Evolutionary conservation across 2,329 filamentous ascomycete species (phyloP).

Genomic region (Chaetomium olivaceum): DNA sequence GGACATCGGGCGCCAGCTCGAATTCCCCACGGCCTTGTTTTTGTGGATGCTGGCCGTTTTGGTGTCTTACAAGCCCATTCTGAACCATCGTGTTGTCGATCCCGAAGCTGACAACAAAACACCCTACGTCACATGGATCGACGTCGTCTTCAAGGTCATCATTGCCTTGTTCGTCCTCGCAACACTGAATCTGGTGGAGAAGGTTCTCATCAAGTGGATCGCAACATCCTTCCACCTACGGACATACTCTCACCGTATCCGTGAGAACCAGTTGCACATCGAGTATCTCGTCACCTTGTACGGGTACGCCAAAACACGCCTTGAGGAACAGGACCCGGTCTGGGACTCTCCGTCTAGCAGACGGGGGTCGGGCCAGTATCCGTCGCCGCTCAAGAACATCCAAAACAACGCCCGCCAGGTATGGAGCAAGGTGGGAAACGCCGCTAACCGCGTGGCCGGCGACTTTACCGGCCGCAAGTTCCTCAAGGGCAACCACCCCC

Average conservation of each 20-base stretch:
- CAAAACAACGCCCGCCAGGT: conserved; percentile 74
- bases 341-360: conserved; percentile 44
- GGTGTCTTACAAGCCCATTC: conserved; percentile 80
- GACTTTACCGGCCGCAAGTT: conserved; percentile 83
- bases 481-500: conserved; percentile 69
- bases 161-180: conserved; percentile 79
- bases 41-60: conserved; percentile 89
- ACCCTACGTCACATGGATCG: conserved; percentile 66
- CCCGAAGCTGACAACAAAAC: conserved; percentile 47
- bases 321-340: conserved; percentile 55
- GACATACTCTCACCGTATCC: conserved; percentile 84
- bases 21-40: conserved; percentile 82
- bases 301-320: conserved; percentile 75
- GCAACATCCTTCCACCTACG: conserved; percentile 89
- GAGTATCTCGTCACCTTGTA: conserved; percentile 56
- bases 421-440: conserved; percentile 77
- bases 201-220: conserved; percentile 92
- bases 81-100: conserved; percentile 54
- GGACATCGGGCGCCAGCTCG: conserved; percentile 81
- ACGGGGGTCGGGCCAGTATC: conserved; percentile 54
- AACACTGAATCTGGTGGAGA: conserved; percentile 81
- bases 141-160: conserved; percentile 79
- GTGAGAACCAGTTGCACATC: conserved; percentile 82
- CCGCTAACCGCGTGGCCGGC: conserved; percentile 82
- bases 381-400: conserved; percentile 73